phyloP scores from a whole-genome alignment of 805 yeast species.

The Kuraishia piskuri region DNA sequence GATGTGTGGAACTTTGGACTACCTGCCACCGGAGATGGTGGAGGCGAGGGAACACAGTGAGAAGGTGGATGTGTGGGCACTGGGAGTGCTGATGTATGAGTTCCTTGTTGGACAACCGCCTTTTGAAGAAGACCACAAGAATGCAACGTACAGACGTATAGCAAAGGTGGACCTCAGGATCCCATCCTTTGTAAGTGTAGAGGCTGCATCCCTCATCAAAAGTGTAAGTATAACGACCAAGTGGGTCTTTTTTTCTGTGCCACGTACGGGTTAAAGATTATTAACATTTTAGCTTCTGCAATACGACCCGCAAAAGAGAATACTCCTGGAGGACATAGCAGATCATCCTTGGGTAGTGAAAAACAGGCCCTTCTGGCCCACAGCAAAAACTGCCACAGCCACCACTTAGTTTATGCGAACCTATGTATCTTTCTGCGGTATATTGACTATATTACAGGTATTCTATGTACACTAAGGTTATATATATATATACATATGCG shows the following conservation, averaged over 20 bases:
- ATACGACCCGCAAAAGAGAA: constrained; percentile 61
- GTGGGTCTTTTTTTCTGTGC: background rate
- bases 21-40: constrained; percentile 92
- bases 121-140: constrained; percentile 74
- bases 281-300: constrained; percentile 34
- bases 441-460: background rate
- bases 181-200: constrained; percentile 61
- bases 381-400: background rate
- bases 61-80: constrained; percentile 85
- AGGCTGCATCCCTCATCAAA: constrained; percentile 69
- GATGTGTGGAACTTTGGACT: constrained; percentile 92
- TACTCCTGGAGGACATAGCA: constrained; percentile 50
- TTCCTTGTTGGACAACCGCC: constrained; percentile 87
- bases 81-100: constrained; percentile 83
- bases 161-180: constrained; percentile 66
- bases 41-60: constrained; percentile 72
- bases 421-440: no score
- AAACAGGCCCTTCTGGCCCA: constrained; percentile 52
- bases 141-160: constrained; percentile 73
- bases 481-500: background rate
- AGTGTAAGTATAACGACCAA: constrained; percentile 6
- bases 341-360: constrained; percentile 79
- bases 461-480: background rate
- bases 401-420: no score
- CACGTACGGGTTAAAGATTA: no score